Conservation (phyloP, 176 grass and related monocot genomes). For the Raddia guianensis region DNA sequence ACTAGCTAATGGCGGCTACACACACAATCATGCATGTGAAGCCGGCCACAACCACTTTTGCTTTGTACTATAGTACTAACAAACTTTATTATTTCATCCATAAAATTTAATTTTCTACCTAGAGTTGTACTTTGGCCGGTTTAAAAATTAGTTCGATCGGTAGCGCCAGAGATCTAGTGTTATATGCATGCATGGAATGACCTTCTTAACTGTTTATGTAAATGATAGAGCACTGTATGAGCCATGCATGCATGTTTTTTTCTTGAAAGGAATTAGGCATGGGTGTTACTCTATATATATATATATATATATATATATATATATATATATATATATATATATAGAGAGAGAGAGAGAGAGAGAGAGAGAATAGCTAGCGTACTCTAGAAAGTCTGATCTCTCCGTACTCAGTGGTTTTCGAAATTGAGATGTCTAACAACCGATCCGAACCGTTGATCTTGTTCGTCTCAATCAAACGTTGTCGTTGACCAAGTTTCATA, state of each 20-base stretch:
- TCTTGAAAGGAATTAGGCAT: not conserved
- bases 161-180: not conserved
- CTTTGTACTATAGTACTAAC: not conserved
- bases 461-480: too few relatives aligned
- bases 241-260: too few relatives aligned
- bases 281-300: not conserved
- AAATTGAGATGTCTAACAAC: too few relatives aligned
- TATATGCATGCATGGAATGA: not conserved
- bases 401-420: too few relatives aligned
- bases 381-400: too few relatives aligned
- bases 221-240: not conserved
- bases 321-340: not conserved
- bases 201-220: not conserved
- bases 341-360: too few relatives aligned
- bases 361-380: too few relatives aligned
- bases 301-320: not conserved
- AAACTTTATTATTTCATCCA: not conserved
- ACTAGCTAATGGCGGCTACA: too few relatives aligned
- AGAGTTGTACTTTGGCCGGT: not conserved
- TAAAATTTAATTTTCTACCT: not conserved
- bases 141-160: slow-evolving; percentile 1
- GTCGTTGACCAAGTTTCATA: too few relatives aligned
- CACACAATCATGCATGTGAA: slow-evolving; percentile 1
- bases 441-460: too few relatives aligned
- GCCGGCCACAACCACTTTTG: not conserved